Percentiles rank a stretch among this genome's conserved stretches.
These are phyloP conservation scores for Boletus vinaceobasis DNA, from an alignment of 768 basidiomycete genomes.

Conservation along the genomic window DNA sequence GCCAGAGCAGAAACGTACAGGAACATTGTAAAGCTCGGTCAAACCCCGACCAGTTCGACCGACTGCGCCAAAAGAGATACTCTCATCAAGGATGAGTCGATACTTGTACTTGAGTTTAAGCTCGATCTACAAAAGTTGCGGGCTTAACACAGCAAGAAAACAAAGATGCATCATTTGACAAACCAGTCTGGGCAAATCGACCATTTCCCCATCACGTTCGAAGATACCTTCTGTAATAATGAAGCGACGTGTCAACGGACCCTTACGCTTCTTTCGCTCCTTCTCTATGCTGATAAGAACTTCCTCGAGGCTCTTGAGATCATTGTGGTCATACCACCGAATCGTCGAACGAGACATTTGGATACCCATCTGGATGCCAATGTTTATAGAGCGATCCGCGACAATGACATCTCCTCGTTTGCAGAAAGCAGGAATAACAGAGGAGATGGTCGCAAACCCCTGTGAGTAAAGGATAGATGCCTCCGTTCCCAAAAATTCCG, in stretches of 20 bases:
- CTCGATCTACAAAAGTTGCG: conserved; percentile 63
- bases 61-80: conserved; percentile 88
- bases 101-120: conserved; percentile 96
- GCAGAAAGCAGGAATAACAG: conserved; percentile 95
- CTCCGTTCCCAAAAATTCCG: conserved; percentile 88
- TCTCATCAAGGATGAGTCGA: conserved; percentile 91
- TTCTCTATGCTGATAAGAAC: conserved; percentile 81
- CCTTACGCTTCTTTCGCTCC: conserved; percentile 80
- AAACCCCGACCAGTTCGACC: conserved; percentile 92
- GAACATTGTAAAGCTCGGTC: conserved; percentile 92
- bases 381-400: conserved; percentile 95
- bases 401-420: conserved; percentile 98
- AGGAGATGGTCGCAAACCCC: conserved; percentile 86
- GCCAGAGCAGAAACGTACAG: conserved; percentile 49
- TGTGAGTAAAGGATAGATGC: conserved; percentile 91
- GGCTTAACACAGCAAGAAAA: not conserved
- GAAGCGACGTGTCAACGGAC: conserved; percentile 83
- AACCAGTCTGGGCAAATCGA: conserved; percentile 89
- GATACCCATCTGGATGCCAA: conserved; percentile 93
- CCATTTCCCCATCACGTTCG: conserved; percentile 89
- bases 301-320: conserved; percentile 85
- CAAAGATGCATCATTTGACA: conserved; percentile 23
- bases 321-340: conserved; percentile 96
- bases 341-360: conserved; percentile 90
- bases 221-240: conserved; percentile 98